Evolutionary conservation across 805 yeast genomes (phyloP).

Genomic region (Starmerella davenportii): DNA sequence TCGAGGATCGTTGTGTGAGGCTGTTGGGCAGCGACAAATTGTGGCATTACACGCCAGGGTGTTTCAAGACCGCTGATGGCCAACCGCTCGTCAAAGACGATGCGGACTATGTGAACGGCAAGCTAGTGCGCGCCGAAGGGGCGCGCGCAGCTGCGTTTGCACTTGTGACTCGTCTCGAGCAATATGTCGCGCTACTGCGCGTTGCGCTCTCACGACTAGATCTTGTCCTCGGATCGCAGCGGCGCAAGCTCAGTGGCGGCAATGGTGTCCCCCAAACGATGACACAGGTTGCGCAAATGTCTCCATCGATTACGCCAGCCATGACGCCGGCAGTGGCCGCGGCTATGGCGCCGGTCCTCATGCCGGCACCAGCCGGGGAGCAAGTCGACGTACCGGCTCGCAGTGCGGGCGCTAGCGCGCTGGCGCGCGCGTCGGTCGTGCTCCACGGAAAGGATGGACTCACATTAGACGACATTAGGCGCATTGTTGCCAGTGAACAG

Average conservation of each 20-base stretch:
- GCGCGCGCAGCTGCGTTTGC: constrained; percentile 24
- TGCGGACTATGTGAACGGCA: constrained; percentile 5
- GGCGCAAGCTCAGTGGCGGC: background rate
- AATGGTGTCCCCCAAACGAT: background rate
- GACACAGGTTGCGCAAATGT: background rate
- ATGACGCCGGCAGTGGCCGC: background rate
- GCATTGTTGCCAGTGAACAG: constrained; percentile 93
- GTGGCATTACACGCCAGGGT: constrained; percentile 51
- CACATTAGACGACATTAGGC: constrained; percentile 87
- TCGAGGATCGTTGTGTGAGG: constrained; percentile 64
- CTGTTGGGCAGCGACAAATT: constrained; percentile 33
- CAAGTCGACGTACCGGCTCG: background rate
- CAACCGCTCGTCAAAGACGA: constrained; percentile 2
- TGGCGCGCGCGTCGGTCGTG: constrained; percentile 50
- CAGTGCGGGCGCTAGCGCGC: constrained; percentile 14
- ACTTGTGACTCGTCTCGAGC: constrained; percentile 54
- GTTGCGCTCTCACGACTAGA: constrained; percentile 60
- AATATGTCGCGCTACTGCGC: constrained; percentile 56
- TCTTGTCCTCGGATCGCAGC: constrained; percentile 25
- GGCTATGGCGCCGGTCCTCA: background rate
- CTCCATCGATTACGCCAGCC: background rate
- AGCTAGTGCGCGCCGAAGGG: constrained; percentile 1
- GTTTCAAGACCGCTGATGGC: constrained; percentile 41
- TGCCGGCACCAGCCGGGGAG: background rate
- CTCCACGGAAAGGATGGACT: constrained; percentile 67